Evolutionary conservation across 1,284 basidiomycete species (phyloP).

Genomic region (Sphagnurus paluster): DNA sequence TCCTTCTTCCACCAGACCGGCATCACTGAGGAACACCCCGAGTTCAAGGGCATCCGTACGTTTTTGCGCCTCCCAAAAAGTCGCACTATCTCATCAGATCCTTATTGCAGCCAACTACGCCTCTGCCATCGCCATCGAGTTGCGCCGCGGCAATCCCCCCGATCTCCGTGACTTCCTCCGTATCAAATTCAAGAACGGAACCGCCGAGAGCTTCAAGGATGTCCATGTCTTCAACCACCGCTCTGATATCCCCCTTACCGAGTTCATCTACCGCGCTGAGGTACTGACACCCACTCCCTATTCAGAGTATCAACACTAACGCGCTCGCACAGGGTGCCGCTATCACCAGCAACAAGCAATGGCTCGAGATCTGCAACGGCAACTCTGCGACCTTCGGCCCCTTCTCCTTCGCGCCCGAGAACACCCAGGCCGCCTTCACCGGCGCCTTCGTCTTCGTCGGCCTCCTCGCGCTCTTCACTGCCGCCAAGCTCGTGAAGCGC

Average conservation of each 20-base stretch:
- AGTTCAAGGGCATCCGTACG: slow-evolving; percentile 65
- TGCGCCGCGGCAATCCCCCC: slow-evolving; percentile 71
- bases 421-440: no score
- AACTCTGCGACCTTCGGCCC: slow-evolving; percentile 30
- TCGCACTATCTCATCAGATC: not conserved
- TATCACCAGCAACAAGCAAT: slow-evolving; percentile 68
- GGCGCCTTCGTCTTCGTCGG: slow-evolving; percentile 42
- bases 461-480: slow-evolving; percentile 43
- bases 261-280: slow-evolving; percentile 78
- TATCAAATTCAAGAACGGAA: slow-evolving; percentile 86
- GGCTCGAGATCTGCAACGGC: slow-evolving; percentile 58
- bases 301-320: slow-evolving; percentile 2
- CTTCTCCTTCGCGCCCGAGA: slow-evolving; percentile 33
- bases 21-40: slow-evolving; percentile 53
- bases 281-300: slow-evolving; percentile 37
- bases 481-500: slow-evolving; percentile 41
- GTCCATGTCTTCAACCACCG: slow-evolving; percentile 70
- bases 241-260: slow-evolving; percentile 70
- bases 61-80: slow-evolving; percentile 15
- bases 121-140: slow-evolving; percentile 77
- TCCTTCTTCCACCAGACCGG: slow-evolving; percentile 82
- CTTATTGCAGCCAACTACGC: slow-evolving; percentile 67
- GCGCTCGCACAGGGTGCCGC: slow-evolving; percentile 50
- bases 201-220: slow-evolving; percentile 54
- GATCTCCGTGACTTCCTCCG: slow-evolving; percentile 77